Evolutionary conservation across 2,329 filamentous ascomycete genomes (phyloP).

Genomic region (Trichoderma sp.): DNA sequence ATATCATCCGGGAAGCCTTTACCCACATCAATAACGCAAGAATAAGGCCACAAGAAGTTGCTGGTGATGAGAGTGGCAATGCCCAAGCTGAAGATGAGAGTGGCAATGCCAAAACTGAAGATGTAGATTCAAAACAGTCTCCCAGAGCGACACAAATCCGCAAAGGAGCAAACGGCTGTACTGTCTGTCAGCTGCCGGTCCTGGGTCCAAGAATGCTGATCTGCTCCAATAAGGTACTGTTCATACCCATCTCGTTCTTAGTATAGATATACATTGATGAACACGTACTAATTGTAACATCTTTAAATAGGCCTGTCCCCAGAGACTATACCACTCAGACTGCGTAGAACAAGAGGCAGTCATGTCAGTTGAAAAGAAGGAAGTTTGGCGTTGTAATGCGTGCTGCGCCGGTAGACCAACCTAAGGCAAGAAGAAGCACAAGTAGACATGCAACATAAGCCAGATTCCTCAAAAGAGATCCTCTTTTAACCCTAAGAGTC

Average conservation of each 20-base stretch:
- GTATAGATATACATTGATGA: not conserved
- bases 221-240: constrained; percentile 49
- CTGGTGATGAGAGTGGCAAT: constrained; percentile 18
- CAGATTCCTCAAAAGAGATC: not conserved
- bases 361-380: constrained; percentile 33
- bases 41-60: constrained; percentile 25
- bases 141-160: constrained; percentile 37
- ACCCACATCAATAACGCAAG: constrained; percentile 43
- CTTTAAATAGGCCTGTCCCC: constrained; percentile 39
- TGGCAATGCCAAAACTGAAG: constrained; percentile 16
- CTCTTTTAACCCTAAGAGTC: not conserved
- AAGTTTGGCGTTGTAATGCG: constrained; percentile 45
- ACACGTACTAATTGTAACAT: not conserved
- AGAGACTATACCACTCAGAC: constrained; percentile 47
- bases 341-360: constrained; percentile 42
- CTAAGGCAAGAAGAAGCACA: not conserved
- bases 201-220: constrained; percentile 47
- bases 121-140: constrained; percentile 28
- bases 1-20: constrained; percentile 43
- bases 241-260: not conserved
- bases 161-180: constrained; percentile 46
- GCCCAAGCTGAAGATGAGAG: constrained; percentile 18
- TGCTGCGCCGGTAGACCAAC: not conserved
- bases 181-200: constrained; percentile 47
- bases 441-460: not conserved